These are phyloP conservation scores for Backusella mclennaniae DNA, from an alignment of 192 early-diverging fungal genomes.

Conservation along the genomic window DNA sequence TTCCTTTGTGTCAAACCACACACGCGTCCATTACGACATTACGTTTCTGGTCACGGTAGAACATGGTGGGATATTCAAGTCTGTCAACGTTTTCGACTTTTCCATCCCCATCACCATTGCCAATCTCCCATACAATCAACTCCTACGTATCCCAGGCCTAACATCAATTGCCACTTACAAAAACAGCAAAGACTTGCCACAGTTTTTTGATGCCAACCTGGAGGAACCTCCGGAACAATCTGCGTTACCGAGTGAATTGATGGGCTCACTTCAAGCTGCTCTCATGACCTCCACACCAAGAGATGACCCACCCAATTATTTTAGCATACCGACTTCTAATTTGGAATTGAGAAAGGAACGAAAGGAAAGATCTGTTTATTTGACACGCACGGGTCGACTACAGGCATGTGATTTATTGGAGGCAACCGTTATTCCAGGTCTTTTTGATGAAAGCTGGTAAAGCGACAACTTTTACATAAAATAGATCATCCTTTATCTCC, in stretches of 20 bases:
- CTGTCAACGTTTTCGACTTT: constrained; percentile 32
- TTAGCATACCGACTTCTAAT: constrained; percentile 22
- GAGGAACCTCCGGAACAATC: constrained; percentile 33
- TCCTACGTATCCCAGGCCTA: constrained; percentile 27
- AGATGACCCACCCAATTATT: constrained; percentile 37
- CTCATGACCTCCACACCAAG: constrained; percentile 6
- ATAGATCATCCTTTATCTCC: background rate
- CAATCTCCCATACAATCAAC: constrained; percentile 37
- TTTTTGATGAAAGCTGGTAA: constrained; percentile 41
- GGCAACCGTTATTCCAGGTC: constrained; percentile 24
- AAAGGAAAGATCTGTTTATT: constrained; percentile 28
- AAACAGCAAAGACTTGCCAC: constrained; percentile 24
- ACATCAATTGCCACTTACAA: constrained; percentile 28
- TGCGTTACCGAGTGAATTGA: constrained; percentile 11
- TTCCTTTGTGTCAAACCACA: constrained; percentile 38
- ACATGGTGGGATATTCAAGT: constrained; percentile 36
- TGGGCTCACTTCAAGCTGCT: constrained; percentile 17
- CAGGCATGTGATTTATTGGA: constrained; percentile 26
- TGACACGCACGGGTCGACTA: constrained; percentile 14
- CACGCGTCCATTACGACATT: constrained; percentile 42
- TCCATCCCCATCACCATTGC: constrained; percentile 40
- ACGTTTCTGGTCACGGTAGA: constrained; percentile 30
- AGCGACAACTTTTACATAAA: background rate
- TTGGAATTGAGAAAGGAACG: constrained; percentile 33
- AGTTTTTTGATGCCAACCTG: constrained; percentile 36